A percentile compares a stretch with the other conserved stretches of the same genome.
These are phyloP conservation scores for Fistulifera pelliculosa DNA, from an alignment of 108 stramenopile genomes.

Conservation along the genomic window DNA sequence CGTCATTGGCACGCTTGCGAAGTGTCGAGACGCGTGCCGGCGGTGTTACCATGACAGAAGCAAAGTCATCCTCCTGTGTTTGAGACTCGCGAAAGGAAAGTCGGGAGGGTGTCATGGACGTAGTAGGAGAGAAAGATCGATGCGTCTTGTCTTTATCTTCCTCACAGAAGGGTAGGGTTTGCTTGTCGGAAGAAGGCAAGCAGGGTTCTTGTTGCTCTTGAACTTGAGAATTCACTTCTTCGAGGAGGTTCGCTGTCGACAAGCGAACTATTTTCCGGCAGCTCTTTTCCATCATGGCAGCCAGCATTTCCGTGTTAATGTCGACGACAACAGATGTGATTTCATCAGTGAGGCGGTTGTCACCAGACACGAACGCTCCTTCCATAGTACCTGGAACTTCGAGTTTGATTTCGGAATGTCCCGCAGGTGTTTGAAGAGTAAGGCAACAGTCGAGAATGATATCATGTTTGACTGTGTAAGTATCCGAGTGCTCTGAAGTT, in stretches of 20 bases:
- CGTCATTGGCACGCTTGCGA: too few species aligned
- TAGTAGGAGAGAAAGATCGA: neutral
- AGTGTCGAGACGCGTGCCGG: too few species aligned
- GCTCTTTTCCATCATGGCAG: slow-evolving; percentile 65
- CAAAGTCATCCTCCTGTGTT: too few species aligned
- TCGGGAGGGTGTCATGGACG: too few species aligned
- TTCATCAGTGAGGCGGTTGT: slow-evolving; percentile 27
- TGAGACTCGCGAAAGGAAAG: too few species aligned
- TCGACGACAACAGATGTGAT: slow-evolving; percentile 53
- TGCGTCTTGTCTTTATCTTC: neutral
- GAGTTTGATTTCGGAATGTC: slow-evolving; percentile 49
- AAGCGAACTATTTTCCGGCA: slow-evolving; percentile 62
- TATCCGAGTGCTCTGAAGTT: slow-evolving; percentile 5
- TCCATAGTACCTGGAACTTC: slow-evolving; percentile 70
- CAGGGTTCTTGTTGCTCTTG: neutral
- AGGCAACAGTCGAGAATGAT: slow-evolving; percentile 32
- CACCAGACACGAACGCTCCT: slow-evolving; percentile 46
- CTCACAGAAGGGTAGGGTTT: neutral
- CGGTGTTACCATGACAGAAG: too few species aligned
- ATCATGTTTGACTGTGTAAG: slow-evolving; percentile 43
- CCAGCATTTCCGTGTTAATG: slow-evolving; percentile 68
- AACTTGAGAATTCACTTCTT: slow-evolving; percentile 1
- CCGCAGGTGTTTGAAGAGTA: slow-evolving; percentile 46
- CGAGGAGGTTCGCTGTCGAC: slow-evolving; percentile 42
- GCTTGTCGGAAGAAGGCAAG: neutral